phyloP scores from a whole-genome alignment of 495 filamentous ascomycete genomes.

The Paragyromitra xinjiangensis region DNA sequence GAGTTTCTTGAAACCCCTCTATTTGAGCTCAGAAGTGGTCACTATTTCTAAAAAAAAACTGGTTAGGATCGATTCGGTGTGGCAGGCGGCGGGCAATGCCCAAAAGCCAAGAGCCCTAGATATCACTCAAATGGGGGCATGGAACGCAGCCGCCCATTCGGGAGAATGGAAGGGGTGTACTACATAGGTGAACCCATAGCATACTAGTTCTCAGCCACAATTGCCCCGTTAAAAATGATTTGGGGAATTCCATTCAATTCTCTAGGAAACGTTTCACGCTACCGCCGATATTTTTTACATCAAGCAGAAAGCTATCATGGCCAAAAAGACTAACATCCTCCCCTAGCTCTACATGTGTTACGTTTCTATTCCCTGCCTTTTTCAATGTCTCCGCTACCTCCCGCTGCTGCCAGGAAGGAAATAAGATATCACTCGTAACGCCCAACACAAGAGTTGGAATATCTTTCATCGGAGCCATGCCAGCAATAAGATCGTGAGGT shows the following conservation, averaged over 20 bases:
- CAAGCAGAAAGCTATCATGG: slow-evolving; percentile 95
- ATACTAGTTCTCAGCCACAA: no score
- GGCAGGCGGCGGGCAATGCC: no score
- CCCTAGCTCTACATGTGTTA: slow-evolving; percentile 88
- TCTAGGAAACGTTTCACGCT: slow-evolving; percentile 79
- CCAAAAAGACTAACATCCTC: slow-evolving; percentile 93
- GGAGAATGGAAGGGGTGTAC: not conserved
- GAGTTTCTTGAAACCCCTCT: not conserved
- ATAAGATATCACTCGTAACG: slow-evolving; percentile 94
- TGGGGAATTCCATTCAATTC: not conserved
- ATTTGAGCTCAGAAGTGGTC: not conserved
- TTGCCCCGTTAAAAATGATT: no score
- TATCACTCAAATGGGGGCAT: no score
- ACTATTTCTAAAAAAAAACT: not conserved
- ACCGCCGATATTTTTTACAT: slow-evolving; percentile 89
- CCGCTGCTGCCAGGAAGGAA: slow-evolving; percentile 97
- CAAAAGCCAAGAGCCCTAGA: no score
- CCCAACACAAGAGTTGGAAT: slow-evolving; percentile 89
- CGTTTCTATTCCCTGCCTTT: slow-evolving; percentile 75
- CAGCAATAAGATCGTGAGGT: slow-evolving; percentile 83
- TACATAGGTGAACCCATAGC: no score
- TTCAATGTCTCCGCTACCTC: slow-evolving; percentile 89
- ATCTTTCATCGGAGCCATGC: slow-evolving; percentile 73
- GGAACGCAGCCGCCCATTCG: no score
- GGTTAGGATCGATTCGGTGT: not conserved